These are phyloP conservation scores for Colletotrichum nymphaeae DNA, from an alignment of 2,329 filamentous ascomycete species.

Conservation along the genomic window DNA sequence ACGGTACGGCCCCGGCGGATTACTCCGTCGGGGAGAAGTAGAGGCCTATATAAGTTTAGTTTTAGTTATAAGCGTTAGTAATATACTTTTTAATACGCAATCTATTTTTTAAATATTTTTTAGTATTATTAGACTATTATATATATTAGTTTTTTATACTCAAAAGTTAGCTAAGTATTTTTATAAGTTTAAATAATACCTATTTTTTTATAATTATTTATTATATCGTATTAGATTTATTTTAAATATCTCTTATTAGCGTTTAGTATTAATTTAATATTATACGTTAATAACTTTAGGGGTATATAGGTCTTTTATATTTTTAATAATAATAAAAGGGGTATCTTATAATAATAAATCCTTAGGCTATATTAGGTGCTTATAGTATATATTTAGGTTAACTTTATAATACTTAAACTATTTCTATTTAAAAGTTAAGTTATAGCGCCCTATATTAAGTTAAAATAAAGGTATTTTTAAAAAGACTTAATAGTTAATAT, in stretches of 20 bases:
- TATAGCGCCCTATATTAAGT: not conserved
- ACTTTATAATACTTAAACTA: not conserved
- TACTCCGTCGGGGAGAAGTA: too few relatives aligned
- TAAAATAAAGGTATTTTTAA: not conserved
- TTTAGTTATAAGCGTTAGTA: too few relatives aligned
- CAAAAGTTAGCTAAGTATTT: too few relatives aligned
- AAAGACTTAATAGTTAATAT: not conserved
- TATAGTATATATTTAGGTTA: too few relatives aligned
- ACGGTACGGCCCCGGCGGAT: too few relatives aligned
- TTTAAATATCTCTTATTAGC: not conserved
- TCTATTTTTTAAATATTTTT: too few relatives aligned
- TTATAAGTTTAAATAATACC: too few relatives aligned
- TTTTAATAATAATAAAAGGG: not conserved
- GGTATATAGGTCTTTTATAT: not conserved
- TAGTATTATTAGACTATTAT: too few relatives aligned
- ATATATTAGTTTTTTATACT: too few relatives aligned
- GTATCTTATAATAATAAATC: too few relatives aligned
- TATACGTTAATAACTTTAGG: not conserved
- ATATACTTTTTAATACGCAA: fast-evolving
- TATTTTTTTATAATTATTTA: not conserved
- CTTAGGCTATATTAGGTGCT: too few relatives aligned
- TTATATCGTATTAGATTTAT: not conserved
- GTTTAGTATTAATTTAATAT: not conserved
- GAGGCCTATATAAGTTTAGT: not conserved
- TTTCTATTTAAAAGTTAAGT: not conserved